phyloP scores from a whole-genome alignment of 306 rosid species.

The Aeschynomene evenia region DNA sequence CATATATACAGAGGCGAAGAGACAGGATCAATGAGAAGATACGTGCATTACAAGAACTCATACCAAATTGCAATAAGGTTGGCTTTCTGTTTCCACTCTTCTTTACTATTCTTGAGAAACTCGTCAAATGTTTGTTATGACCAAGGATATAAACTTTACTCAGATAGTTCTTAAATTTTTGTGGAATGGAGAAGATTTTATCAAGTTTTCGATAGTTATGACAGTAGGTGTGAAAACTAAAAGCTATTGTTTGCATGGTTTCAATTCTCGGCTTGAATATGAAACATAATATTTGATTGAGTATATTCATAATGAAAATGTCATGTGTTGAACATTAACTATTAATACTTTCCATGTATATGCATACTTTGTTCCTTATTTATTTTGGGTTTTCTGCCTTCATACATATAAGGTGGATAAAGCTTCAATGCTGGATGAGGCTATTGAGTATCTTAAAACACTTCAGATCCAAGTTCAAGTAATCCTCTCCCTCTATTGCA shows the following conservation, averaged over 20 bases:
- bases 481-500: not conserved
- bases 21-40: conserved; percentile 97
- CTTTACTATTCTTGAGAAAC: conserved; percentile 19
- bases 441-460: conserved; percentile 91
- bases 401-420: conserved; percentile 74
- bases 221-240: conserved; percentile 17
- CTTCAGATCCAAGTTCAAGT: conserved; percentile 99
- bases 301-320: not conserved
- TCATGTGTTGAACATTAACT: conserved; percentile 6
- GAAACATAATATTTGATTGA: conserved; percentile 11
- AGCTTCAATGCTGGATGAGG: conserved; percentile 99
- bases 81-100: conserved; percentile 7
- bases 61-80: conserved; percentile 98
- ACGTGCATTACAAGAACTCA: conserved; percentile 97
- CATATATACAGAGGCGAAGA: conserved; percentile 74
- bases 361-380: conserved; percentile 25
- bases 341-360: not conserved
- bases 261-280: conserved; percentile 14
- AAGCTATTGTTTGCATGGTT: conserved; percentile 20
- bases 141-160: conserved; percentile 12
- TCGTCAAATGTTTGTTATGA: conserved; percentile 16
- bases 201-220: conserved; percentile 5
- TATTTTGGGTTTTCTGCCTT: conserved; percentile 35
- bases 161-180: conserved; percentile 10
- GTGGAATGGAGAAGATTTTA: conserved; percentile 13